Evolutionary conservation across 2,329 filamentous ascomycete species (phyloP).

Genomic region (Colletotrichum sp.): DNA sequence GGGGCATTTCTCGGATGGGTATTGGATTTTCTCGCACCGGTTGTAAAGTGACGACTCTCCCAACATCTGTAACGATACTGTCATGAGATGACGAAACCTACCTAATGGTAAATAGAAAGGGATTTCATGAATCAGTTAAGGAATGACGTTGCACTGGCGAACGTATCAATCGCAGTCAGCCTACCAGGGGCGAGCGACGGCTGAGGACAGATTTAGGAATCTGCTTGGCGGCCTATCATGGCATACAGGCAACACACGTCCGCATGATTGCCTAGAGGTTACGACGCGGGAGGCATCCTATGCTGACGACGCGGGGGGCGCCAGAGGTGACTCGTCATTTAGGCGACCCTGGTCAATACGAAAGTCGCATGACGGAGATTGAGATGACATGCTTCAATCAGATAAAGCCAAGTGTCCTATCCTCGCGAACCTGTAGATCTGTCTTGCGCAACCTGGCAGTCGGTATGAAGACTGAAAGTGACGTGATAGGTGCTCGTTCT

Average conservation of each 20-base stretch:
- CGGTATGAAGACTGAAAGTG: neutral
- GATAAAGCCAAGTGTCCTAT: neutral
- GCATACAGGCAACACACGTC: neutral
- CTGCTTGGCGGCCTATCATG: neutral
- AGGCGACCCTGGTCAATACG: neutral
- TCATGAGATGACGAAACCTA: slow-evolving; percentile 16
- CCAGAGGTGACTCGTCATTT: neutral
- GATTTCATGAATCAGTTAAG: neutral
- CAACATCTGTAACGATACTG: slow-evolving; percentile 15
- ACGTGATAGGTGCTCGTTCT: neutral
- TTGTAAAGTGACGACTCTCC: slow-evolving; percentile 12
- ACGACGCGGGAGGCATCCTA: neutral
- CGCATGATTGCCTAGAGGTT: neutral
- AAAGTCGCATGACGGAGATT: neutral
- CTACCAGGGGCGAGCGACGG: no score
- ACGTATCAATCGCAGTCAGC: no score
- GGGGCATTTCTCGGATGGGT: neutral
- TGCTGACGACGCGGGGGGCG: neutral
- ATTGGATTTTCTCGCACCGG: neutral
- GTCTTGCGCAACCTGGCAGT: neutral
- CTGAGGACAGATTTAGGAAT: neutral
- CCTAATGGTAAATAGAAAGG: slow-evolving; percentile 13
- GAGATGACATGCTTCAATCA: neutral
- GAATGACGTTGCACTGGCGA: no score
- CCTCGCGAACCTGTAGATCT: neutral